Conservation (phyloP, 768 basidiomycete species). For the Dentipellis fragilis region DNA sequence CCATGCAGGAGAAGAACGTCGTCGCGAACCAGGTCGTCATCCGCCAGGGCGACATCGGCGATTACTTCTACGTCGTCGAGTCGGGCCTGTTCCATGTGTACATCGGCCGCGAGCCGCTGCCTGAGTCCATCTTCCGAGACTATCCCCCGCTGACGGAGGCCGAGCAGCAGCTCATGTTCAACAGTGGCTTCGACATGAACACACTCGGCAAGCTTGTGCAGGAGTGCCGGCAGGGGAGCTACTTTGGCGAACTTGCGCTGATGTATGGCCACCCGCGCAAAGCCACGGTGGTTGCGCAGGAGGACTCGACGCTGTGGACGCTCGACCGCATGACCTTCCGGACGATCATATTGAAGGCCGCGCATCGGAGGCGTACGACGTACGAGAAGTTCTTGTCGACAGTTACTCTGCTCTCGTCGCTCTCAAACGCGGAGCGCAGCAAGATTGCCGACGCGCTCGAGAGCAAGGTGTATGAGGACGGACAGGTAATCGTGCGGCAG, state of each 20-base stretch:
- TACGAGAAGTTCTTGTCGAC: constrained; percentile 94
- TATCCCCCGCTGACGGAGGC: constrained; percentile 27
- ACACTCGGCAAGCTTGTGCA: constrained; percentile 75
- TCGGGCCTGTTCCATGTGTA: constrained; percentile 79
- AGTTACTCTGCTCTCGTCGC: constrained; percentile 76
- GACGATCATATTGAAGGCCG: constrained; percentile 91
- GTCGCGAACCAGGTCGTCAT: constrained; percentile 81
- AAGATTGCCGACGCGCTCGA: constrained; percentile 96
- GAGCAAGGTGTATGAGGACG: constrained; percentile 71
- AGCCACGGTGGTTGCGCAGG: constrained; percentile 83
- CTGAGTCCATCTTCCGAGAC: constrained; percentile 41
- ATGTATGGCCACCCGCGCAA: constrained; percentile 98
- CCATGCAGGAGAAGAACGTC: constrained; percentile 84
- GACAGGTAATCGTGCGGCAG: constrained; percentile 80
- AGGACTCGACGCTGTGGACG: constrained; percentile 82
- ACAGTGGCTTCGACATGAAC: constrained; percentile 54
- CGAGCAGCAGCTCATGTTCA: constrained; percentile 38
- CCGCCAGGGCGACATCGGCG: constrained; percentile 92
- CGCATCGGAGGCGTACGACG: constrained; percentile 85
- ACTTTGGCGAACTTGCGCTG: constrained; percentile 92
- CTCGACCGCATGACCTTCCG: constrained; percentile 97
- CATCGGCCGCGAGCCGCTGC: constrained; percentile 57
- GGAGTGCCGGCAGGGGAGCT: constrained; percentile 74
- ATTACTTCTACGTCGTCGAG: constrained; percentile 97
- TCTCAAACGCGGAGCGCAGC: constrained; percentile 83